phyloP scores from a whole-genome alignment of 164 flowering plant species.

The Hamamelis virginiana region DNA sequence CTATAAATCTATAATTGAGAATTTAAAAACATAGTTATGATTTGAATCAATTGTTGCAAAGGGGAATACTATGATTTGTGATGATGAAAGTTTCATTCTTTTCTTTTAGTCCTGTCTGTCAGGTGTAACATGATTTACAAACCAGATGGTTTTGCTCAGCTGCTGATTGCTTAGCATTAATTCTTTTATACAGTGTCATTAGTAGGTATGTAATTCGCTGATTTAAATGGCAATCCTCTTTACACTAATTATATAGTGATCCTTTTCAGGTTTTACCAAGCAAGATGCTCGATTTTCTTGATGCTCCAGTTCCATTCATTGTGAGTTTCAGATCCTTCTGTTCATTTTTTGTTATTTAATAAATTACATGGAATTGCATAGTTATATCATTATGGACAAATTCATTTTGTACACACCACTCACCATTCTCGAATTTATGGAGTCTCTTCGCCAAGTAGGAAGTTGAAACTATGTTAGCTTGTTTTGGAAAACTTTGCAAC shows the following conservation, averaged over 20 bases:
- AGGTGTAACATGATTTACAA: too few relatives aligned
- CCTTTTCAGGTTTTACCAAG: conserved; percentile 72
- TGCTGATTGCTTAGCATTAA: too few relatives aligned
- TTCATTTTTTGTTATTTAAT: not conserved
- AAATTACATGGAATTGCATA: not conserved
- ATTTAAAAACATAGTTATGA: too few relatives aligned
- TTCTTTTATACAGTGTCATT: not conserved
- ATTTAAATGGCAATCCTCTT: not conserved
- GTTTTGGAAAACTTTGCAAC: not conserved
- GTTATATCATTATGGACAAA: not conserved
- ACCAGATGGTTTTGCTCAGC: too few relatives aligned
- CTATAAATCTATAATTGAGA: too few relatives aligned
- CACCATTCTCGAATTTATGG: not conserved
- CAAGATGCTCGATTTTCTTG: conserved; percentile 90
- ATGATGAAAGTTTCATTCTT: too few relatives aligned
- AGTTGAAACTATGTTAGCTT: too few relatives aligned
- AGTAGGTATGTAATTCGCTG: not conserved
- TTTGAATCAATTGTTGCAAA: too few relatives aligned
- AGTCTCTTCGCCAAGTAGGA: too few relatives aligned
- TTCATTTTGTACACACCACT: not conserved
- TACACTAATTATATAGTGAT: not conserved
- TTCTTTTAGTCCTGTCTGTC: too few relatives aligned
- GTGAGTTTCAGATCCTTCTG: conserved; percentile 49
- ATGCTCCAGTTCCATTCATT: conserved; percentile 95
- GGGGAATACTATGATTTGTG: too few relatives aligned